Evolutionary conservation across 208 protist genomes (phyloP).

Genomic region (Vickermania ingenoplastis): DNA sequence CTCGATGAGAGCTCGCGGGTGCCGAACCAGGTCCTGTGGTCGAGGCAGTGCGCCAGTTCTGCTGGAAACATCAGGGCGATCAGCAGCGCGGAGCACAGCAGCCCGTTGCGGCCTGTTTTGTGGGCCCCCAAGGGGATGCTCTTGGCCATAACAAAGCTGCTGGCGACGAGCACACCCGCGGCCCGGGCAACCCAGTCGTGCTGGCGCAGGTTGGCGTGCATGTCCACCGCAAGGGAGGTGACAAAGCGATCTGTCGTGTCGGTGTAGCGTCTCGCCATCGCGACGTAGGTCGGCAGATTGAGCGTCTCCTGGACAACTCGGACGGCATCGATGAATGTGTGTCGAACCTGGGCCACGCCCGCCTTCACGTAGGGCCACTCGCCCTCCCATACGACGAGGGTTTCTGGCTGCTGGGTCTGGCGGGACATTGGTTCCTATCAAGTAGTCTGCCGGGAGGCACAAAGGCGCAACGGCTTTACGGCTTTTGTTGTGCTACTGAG

Average conservation of each 20-base stretch:
- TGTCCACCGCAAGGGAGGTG: constrained; percentile 17
- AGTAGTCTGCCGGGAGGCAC: too few relatives aligned
- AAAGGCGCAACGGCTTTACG: too few relatives aligned
- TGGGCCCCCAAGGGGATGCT: constrained; percentile 48
- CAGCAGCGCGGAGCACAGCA: constrained; percentile 23
- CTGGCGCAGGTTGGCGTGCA: constrained; percentile 18
- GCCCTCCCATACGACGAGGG: constrained; percentile 48
- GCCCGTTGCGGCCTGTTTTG: constrained; percentile 50
- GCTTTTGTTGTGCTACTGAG: too few relatives aligned
- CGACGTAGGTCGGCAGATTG: constrained; percentile 38
- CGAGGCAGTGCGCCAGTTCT: constrained; percentile 30
- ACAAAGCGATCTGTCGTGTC: constrained; percentile 37
- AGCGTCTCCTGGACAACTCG: constrained; percentile 14
- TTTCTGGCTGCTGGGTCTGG: constrained; percentile 11
- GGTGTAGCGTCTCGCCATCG: constrained; percentile 32
- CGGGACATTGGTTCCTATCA: constrained; percentile 13
- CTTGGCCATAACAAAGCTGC: constrained; percentile 40
- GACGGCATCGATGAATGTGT: constrained; percentile 9
- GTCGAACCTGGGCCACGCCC: constrained; percentile 33
- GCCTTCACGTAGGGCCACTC: constrained; percentile 74
- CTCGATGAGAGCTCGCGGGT: not conserved
- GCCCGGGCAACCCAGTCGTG: constrained; percentile 56
- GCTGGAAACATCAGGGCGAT: constrained; percentile 46
- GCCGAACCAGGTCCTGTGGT: constrained; percentile 31
- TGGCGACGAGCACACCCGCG: constrained; percentile 25